Evolutionary conservation across 2,329 filamentous ascomycete species (phyloP), one percentile per base, ranked within the genome.

Genomic region (Neospermospora avenae): DNA sequence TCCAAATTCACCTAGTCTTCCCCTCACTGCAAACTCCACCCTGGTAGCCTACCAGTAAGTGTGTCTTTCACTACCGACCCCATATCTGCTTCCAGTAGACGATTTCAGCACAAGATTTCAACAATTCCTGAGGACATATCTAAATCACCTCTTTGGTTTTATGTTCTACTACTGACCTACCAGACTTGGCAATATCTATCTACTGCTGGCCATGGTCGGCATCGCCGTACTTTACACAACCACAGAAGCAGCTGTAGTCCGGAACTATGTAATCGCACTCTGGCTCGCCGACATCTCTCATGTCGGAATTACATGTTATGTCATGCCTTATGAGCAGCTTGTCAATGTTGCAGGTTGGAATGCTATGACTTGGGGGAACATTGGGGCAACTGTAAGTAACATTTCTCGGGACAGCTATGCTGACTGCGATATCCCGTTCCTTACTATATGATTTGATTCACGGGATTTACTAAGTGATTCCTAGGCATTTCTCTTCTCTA

Each of bases 151-250:
- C n/a, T n/a, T n/a, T n/a, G n/a, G n/a, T n/a, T n/a, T n/a, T n/a
- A n/a, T n/a, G 4, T 14, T 16, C 13, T 13, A n/a, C 25, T 24
- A n/a, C 31, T 34, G 46, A 44, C 25, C 11, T 79, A 83, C 67
- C 86, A 91, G 66, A 74, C 78, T 91, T 16, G 87, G 86, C 46
- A 91, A 91, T 67, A 72, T 85, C 20, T 91, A 90, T 68, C 80
- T 86, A 0, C 78, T 91, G 13, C 76, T 90, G 51, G 84, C 82
- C 62, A 76, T 90, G 59, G 72, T 90, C 4, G 87, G 84, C 3
- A 70, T 89, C 7, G 85, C 81, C 4, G 79, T 90, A 16, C 77
- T 90, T 13, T 83, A 84, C 69, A 81, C 83, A 5, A 88, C 84
- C 2, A 82, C 77, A 14, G 88, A 91, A 74, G 73, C 83, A 56